Evolutionary conservation across 495 filamentous ascomycete genomes (phyloP), one percentile per base, ranked within the genome.

Genomic region (Penicillium odoratum): DNA sequence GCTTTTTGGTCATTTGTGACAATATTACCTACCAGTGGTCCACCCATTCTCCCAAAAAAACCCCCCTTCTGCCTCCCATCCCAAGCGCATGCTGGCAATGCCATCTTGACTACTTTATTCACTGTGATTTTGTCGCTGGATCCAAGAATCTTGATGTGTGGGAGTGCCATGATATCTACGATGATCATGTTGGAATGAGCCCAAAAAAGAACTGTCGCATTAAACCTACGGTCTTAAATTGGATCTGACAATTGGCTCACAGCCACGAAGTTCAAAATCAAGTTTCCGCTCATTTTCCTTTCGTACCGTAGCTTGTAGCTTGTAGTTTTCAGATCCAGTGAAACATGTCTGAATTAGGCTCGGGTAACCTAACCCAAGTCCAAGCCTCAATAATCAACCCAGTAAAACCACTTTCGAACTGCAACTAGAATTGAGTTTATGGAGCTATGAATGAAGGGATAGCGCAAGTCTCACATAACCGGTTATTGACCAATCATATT

Each of bases 21-120:
- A 66, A 66, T 66, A 57, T 60, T 59, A 66, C 56, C 63, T 59
- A 66, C 59, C 53, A 48, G 48, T 45, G 57, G 63, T 58, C 33
- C 38, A 45, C 49, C 45, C 52, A 51, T 4, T 36, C 9, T 36
- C 54, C 25, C 31, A 13, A 48, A 48, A 29, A 48, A 30, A 48
- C 26, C 21, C 9, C 26, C 21, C 9, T 2, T 26, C 43, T 48
- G 13, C 28, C 46, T 30, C 28, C 46, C 44, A 16, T 16, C 43
- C 26, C 44, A 11, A 47, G 44, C 28, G 46, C 46, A 48, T 48
- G 28, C 46, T 48, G 26, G 28, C 26, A 29, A 15, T 48, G 46
- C 46, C 28, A n/a, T 29, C 28, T 5, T 13, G 18, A 11, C 10
- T 25, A 29, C 26, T 30, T 48, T 48, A 28, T 31, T 48, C 46